Base-by-base conservation (phyloP, 495 filamentous ascomycete genomes). In the Tuber aestivum region DNA sequence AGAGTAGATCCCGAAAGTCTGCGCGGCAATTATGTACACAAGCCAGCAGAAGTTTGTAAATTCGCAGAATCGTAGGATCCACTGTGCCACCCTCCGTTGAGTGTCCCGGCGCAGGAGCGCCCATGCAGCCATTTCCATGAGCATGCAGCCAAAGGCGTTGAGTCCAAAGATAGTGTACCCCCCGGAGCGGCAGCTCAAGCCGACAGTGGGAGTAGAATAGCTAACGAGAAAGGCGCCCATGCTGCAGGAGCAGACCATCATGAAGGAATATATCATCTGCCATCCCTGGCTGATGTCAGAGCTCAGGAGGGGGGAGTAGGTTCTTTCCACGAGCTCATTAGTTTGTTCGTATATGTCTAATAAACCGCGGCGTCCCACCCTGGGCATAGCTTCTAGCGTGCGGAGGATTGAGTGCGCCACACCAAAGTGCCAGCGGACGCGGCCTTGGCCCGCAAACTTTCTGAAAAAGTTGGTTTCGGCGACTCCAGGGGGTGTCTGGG, bases 111-210 rank as follows among this genome's bases (percentile, higher is more conserved):
- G 18, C 37, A 50, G 41, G 23, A 76, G 6, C 10, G 23, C 9
- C 78, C 73, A 79, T 20, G 41, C 32, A 10, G 68, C 8, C 9
- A 78, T 38, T 20, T 74, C 84, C n/a, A 83, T 68, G 14, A 84
- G 12, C 44, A 87, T 80, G 18, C 83, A 75, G 2, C 70, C 72
- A 4, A 81, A 65, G 20, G 82, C 77, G 10, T 85, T 74, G 32
- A 84, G 40, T 3, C 82, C 74, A 73, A 85, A 88, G 21, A 87
- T 78, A 21, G 86, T 74, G 74, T 88, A 88, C 0, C 85, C 85
- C 3, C 86, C 86, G 56, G 84, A 86, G 37, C 87, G 83, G 74
- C 87, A 89, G 4, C 85, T 85, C 7, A 88, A 75, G 3, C 87
- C 87, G n/a, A 87, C 84, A 4, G 86, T 87, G 0, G 86, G 86